Evolutionary conservation across 768 basidiomycete genomes (phyloP).

Genomic region (Rhodotorula babjevae): DNA sequence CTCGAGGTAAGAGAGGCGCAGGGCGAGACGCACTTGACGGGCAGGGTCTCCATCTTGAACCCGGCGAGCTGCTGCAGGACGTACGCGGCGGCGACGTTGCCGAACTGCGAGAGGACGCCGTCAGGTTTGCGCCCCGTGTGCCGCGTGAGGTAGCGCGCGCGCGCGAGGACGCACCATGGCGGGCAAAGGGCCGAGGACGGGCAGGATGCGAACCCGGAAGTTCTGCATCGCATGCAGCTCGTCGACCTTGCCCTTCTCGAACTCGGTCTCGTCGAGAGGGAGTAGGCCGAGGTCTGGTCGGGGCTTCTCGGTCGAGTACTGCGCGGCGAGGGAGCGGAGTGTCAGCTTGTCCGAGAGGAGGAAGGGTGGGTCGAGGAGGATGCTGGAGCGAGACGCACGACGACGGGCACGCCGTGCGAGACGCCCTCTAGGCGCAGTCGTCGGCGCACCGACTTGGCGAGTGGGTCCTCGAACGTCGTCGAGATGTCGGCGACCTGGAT

Average conservation of each 20-base stretch:
- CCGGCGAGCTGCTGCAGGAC: conserved; percentile 79
- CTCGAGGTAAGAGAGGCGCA: neutral
- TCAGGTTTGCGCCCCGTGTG: too few species aligned
- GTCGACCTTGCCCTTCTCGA: conserved; percentile 77
- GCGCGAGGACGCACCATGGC: conserved; percentile 30
- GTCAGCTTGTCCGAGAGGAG: too few species aligned
- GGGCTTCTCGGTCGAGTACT: conserved; percentile 81
- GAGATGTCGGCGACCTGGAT: conserved; percentile 92
- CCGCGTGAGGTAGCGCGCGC: too few species aligned
- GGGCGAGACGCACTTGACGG: conserved; percentile 67
- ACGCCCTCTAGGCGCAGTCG: conserved; percentile 51
- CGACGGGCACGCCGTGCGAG: conserved; percentile 47
- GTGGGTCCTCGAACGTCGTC: conserved; percentile 83
- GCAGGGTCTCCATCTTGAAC: conserved; percentile 79
- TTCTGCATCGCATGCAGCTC: conserved; percentile 87
- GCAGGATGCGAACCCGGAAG: conserved; percentile 87
- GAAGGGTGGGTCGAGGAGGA: neutral
- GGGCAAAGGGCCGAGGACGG: conserved; percentile 64
- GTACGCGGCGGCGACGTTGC: conserved; percentile 81
- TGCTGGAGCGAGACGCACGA: conserved; percentile 45
- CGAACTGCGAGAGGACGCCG: too few species aligned
- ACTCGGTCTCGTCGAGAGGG: conserved; percentile 86
- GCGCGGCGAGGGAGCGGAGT: conserved; percentile 58
- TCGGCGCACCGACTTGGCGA: conserved; percentile 82
- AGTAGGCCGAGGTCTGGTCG: conserved; percentile 73